Evolutionary conservation across 306 rosid genomes (phyloP).

Genomic region (Pachyrhizus erosus): DNA sequence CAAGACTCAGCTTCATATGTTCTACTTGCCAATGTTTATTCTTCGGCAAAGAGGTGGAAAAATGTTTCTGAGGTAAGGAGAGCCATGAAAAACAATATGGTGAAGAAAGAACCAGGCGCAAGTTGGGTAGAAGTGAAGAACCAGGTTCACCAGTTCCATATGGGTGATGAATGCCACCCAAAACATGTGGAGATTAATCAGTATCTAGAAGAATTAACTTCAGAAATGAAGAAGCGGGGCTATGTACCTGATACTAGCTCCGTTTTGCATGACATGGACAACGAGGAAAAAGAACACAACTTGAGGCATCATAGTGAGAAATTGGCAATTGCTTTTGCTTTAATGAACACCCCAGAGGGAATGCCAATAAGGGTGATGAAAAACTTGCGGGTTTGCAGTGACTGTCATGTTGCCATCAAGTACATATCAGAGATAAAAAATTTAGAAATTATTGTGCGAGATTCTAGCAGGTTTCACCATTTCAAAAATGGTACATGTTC

Average conservation of each 20-base stretch:
- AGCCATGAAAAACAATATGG: constrained; percentile 70
- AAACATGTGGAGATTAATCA: constrained; percentile 57
- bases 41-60: constrained; percentile 81
- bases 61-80: constrained; percentile 79
- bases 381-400: constrained; percentile 74
- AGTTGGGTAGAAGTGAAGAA: constrained; percentile 91
- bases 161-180: constrained; percentile 69
- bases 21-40: constrained; percentile 78
- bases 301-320: constrained; percentile 88
- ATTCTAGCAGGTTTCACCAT: constrained; percentile 89
- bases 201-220: constrained; percentile 73
- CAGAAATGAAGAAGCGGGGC: constrained; percentile 80
- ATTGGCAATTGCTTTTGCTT: constrained; percentile 82
- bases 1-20: constrained; percentile 81
- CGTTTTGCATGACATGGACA: constrained; percentile 88
- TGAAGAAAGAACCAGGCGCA: constrained; percentile 82
- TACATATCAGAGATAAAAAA: constrained; percentile 65
- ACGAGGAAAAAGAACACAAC: constrained; percentile 82
- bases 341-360: constrained; percentile 64
- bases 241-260: constrained; percentile 78
- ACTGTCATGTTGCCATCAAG: constrained; percentile 85
- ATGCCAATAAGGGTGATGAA: constrained; percentile 85
- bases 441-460: constrained; percentile 66
- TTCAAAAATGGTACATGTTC: constrained; percentile 79
- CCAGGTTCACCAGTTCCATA: constrained; percentile 70